A percentile compares a stretch with the other conserved stretches of the same genome.
phyloP scores from a whole-genome alignment of 2,329 filamentous ascomycete genomes.

The Aspergillus fructus region DNA sequence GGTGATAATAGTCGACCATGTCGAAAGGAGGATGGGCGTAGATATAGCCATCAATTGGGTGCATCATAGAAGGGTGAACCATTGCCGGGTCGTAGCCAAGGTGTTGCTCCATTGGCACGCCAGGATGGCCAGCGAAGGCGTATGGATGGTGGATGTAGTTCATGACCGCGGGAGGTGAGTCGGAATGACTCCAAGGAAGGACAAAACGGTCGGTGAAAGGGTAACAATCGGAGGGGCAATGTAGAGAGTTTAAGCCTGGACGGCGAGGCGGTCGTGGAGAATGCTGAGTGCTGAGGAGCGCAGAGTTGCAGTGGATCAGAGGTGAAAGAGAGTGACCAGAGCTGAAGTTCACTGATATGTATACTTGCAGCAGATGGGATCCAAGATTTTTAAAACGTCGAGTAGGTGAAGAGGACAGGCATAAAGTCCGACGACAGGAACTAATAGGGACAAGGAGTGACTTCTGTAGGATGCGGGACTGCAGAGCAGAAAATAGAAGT shows the following conservation, averaged over 20 bases:
- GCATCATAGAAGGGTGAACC: conserved; percentile 38
- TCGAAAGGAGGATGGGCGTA: conserved; percentile 41
- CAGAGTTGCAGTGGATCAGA: background rate
- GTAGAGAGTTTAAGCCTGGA: conserved; percentile 7
- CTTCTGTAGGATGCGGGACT: conserved; percentile 11
- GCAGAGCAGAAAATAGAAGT: conserved; percentile 18
- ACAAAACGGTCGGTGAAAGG: conserved; percentile 6
- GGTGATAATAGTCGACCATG: conserved; percentile 43
- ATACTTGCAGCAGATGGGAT: conserved; percentile 13
- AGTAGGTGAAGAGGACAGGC: conserved; percentile 16
- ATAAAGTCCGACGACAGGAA: conserved; percentile 23
- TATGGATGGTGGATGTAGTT: conserved; percentile 42
- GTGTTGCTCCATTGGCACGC: conserved; percentile 38
- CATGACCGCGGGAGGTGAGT: conserved; percentile 27
- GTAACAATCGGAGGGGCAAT: background rate
- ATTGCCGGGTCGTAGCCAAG: conserved; percentile 37
- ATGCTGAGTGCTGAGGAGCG: conserved; percentile 1
- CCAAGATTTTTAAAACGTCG: conserved; percentile 3
- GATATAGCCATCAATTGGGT: conserved; percentile 39
- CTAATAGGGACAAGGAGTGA: conserved; percentile 20
- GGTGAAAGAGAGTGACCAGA: conserved; percentile 13
- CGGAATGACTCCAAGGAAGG: conserved; percentile 7
- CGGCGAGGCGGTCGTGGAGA: conserved; percentile 6
- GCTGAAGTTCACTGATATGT: conserved; percentile 12
- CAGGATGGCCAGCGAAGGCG: conserved; percentile 34